Evolutionary conservation across 179 eudicot genomes (phyloP), one percentile per base, ranked within the genome.

Genomic region (Pouteria campechiana): DNA sequence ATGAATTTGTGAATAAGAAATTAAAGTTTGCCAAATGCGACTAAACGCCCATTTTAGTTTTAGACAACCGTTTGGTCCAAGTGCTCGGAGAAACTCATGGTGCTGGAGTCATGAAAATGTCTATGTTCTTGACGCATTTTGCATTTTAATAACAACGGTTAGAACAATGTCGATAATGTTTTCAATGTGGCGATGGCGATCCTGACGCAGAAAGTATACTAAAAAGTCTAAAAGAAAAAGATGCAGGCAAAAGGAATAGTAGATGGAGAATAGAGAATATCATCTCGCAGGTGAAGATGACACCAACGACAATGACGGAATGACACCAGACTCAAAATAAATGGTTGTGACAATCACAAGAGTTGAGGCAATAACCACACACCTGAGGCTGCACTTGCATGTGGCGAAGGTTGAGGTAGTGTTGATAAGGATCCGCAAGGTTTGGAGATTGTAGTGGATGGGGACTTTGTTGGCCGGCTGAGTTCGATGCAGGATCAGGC

Each of bases 381-480:
- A 48, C 79, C 72, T 68, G 68, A 29, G 66, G 64, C 30, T 47
- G 57, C n/a, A 65, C 14, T 56, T 72, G 95, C 47, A 66, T 37
- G 37, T 69, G 96, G 9, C 70, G 94, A 32, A 60, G 38, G 44
- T 64, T 72, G 41, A 68, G 61, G 60, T 59, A 87, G 14, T 76
- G 94, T 33, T 83, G 96, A 64, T 79, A 83, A n/a, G 75, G 67
- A 45, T 75, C 75, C 9, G 52, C 32, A 49, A 69, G 17, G 65
- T 43, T 61, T 1, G 76, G 73, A 35, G 64, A 18, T 29, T 44
- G 61, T 14, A 69, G 56, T 44, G 67, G 63, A 52, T 46, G 62
- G 12, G 56, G 55, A 45, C 38, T 55, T 24, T 58, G 74, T 10
- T 45, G 10, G 42, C 36, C 44, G 37, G 21, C 15, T 3, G 74